These are phyloP conservation scores for Oenanthe sinensis DNA, from an alignment of 129 eudicot genomes.

Conservation along the genomic window DNA sequence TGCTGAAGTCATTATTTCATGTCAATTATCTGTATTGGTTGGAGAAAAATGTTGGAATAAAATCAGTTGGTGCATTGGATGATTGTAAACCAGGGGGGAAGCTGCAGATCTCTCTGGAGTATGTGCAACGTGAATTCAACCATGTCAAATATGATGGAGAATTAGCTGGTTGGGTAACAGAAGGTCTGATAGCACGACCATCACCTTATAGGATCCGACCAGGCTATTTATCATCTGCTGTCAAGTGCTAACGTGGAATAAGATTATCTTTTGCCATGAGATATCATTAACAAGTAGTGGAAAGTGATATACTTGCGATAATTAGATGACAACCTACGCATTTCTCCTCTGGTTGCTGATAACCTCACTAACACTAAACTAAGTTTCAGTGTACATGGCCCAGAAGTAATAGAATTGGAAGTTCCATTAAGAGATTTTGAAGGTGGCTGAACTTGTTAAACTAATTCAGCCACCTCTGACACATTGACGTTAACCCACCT, in stretches of 20 bases:
- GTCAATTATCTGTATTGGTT: slow-evolving; percentile 82
- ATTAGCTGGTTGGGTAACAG: slow-evolving; percentile 74
- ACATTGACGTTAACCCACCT: neutral
- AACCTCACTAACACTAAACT: neutral
- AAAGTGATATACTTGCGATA: neutral
- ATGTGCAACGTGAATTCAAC: slow-evolving; percentile 67
- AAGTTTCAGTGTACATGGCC: neutral
- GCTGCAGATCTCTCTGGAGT: slow-evolving; percentile 78
- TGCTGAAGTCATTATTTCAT: slow-evolving; percentile 88
- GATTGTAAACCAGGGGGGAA: slow-evolving; percentile 78
- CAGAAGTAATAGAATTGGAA: neutral
- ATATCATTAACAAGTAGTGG: neutral
- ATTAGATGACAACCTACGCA: neutral
- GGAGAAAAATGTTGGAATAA: slow-evolving; percentile 73
- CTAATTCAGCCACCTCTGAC: neutral
- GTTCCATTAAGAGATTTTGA: neutral
- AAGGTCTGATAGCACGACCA: slow-evolving; percentile 92
- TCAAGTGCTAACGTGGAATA: neutral
- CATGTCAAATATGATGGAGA: slow-evolving; percentile 77
- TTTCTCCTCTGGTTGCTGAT: neutral
- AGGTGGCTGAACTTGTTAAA: neutral
- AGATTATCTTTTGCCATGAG: neutral
- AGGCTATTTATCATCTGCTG: slow-evolving; percentile 26
- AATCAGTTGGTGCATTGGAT: slow-evolving; percentile 34
- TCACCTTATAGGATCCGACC: slow-evolving; percentile 60